phyloP scores from a whole-genome alignment of 441 rosid genomes.

The Mallotus japonicus region DNA sequence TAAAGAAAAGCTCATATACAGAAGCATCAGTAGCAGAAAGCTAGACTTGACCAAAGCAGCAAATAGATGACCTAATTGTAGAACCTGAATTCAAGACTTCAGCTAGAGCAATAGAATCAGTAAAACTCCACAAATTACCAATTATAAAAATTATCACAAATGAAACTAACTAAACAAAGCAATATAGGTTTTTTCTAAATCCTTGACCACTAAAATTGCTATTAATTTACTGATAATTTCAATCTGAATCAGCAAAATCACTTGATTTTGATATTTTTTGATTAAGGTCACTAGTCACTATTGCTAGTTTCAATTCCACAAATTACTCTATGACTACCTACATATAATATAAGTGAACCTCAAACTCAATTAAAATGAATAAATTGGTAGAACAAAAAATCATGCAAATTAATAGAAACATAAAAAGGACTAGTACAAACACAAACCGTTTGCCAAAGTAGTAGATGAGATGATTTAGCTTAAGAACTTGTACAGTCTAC shows the following conservation, averaged over 20 bases:
- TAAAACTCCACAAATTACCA: too few species aligned
- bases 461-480: neutral
- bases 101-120: neutral
- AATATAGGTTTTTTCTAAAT: too few species aligned
- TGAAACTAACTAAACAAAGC: too few species aligned
- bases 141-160: neutral
- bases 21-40: too few species aligned
- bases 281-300: neutral
- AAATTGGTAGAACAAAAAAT: too few species aligned
- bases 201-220: too few species aligned
- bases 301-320: neutral
- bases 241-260: too few species aligned
- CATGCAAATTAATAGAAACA: neutral
- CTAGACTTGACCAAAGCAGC: too few species aligned
- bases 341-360: neutral
- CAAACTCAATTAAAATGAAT: neutral
- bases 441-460: neutral
- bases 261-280: too few species aligned
- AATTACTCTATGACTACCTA: neutral
- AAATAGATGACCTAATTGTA: too few species aligned
- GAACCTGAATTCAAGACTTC: neutral
- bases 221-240: too few species aligned
- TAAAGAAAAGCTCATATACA: too few species aligned
- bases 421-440: neutral
- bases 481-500: conserved; percentile 8